Base-by-base conservation (phyloP, 805 yeast species). In the Ogataea pignaliae region DNA sequence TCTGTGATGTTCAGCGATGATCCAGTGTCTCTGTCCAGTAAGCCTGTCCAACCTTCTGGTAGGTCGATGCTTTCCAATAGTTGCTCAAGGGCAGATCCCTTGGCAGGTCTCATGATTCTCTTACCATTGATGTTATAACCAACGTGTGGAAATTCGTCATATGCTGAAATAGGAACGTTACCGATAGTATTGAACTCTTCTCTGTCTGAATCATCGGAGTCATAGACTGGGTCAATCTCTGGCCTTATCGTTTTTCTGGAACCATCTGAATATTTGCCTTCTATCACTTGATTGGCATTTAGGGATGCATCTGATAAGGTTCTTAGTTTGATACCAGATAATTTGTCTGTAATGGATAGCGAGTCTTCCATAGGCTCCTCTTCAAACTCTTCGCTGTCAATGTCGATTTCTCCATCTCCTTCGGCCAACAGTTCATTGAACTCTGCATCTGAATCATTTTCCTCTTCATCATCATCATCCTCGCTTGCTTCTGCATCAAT, bases 21-120 rank as follows among this genome's bases (percentile, higher is more conserved):
- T 48, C 99, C 99, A 7, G 98, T 88, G 57, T 82, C 76, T 58
- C 87, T 85, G 65, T 93, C 98, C 48, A 91, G 69, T 48, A 93
- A 73, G 38, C 99, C 99, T 13, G 99, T 93, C 98, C 98, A 93
- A 21, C 99, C 99, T 66, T 88, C 95, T 12, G 99, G 99, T 51
- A 93, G 72, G 49, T 93, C 99, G 48, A 93, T 93, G 29, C 82
- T 73, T 59, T 91, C 99, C 52, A 93, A 70, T 50, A 93, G 75
- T 57, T 84, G 85, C 59, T 93, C 98, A 52, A 93, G 75, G 1
- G 98, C 99, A 45, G 95, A 81, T 12, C 97, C 96, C 57, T 88
- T 85, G 10, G 98, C 99, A 11, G 99, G 99, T 65, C 99, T 81
- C 98, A 93, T 91, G 60, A 93, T 90, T 61, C 99, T 80, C 63